Evolutionary conservation across 441 rosid species (phyloP).

Genomic region (Populus hybrid): DNA sequence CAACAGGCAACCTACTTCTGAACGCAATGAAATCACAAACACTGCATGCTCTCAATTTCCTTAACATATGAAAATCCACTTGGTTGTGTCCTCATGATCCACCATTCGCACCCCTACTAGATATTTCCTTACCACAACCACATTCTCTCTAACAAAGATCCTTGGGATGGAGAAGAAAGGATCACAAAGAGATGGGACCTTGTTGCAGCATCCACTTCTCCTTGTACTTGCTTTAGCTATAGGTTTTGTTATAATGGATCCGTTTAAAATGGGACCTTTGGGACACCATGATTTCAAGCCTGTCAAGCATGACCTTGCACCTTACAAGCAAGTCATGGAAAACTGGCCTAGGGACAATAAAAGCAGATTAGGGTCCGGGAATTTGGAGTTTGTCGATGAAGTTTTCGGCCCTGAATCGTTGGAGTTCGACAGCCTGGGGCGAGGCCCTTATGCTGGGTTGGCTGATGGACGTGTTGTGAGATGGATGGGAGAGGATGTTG

Average conservation of each 20-base stretch:
- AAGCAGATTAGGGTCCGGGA: conserved; percentile 70
- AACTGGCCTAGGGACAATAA: conserved; percentile 82
- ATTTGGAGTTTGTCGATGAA: conserved; percentile 65
- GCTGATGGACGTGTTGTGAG: conserved; percentile 91
- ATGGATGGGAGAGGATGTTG: conserved; percentile 85
- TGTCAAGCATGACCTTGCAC: conserved; percentile 82
- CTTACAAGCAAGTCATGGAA: conserved; percentile 76
- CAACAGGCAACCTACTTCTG: conserved; percentile 46
- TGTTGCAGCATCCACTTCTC: conserved; percentile 55
- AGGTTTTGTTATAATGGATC: conserved; percentile 72
- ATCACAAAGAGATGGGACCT: conserved; percentile 35
- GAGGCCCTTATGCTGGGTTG: conserved; percentile 84
- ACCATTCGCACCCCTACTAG: background rate
- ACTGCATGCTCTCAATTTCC: conserved; percentile 32
- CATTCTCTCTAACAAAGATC: background rate
- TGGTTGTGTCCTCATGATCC: conserved; percentile 2
- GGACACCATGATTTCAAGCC: conserved; percentile 79
- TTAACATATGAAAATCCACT: conserved; percentile 8
- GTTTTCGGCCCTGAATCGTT: conserved; percentile 90
- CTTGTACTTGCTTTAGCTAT: conserved; percentile 42
- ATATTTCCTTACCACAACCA: background rate
- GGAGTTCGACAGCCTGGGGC: conserved; percentile 78
- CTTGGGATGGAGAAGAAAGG: conserved; percentile 65
- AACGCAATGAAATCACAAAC: conserved; percentile 36
- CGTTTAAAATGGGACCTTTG: conserved; percentile 68